Base-by-base conservation (phyloP, 2,329 filamentous ascomycete species). In the Penicillium sp. region DNA sequence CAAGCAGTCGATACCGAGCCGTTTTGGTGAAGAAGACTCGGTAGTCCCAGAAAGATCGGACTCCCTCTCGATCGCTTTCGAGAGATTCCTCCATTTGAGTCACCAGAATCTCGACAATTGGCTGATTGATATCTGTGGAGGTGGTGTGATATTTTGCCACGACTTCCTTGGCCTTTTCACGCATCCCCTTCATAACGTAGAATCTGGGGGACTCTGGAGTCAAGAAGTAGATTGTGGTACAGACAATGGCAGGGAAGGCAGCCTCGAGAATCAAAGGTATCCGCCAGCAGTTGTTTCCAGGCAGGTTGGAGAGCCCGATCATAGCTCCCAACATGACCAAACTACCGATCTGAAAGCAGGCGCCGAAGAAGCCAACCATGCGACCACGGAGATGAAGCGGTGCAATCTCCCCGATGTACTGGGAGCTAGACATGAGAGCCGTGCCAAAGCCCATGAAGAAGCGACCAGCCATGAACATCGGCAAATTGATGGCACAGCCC, bases 281-380 rank as follows among this genome's bases (percentile, higher is more conserved):
- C 8, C 71, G 67, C 70, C 73, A 76, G 47, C 67, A 61, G 57
- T 68, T 70, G 59, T 75, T 68, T 21, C 65, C 68, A 15, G 70
- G 56, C 55, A 75, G 68, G 6, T 69, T 66, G 3, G 69, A 64
- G 12, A 77, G 67, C 5, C 73, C 71, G 46, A 78, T 74, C 71
- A 78, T 74, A 18, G 74, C 70, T 13, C 69, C 74, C 10, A 70
- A 70, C 63, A 77, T 77, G 13, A 66, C 65, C 26, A 77, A 62
- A 53, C 71, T 74, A 10, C 76, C 75, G 33, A 77, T 66, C 46
- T 78, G 74, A 61, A 76, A 78, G 56, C 70, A 77, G 8, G 76
- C 76, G 6, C 76, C 76, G 43, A 78, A 79, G 31, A 79, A 67
- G 38, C 76, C 76, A 21, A 79, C 76, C 34, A 79, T 67, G 24